A percentile compares a stretch with the other conserved stretches of the same genome.
Evolutionary conservation across 2,329 filamentous ascomycete species (phyloP).

Genomic region (Thyridium curvatum): DNA sequence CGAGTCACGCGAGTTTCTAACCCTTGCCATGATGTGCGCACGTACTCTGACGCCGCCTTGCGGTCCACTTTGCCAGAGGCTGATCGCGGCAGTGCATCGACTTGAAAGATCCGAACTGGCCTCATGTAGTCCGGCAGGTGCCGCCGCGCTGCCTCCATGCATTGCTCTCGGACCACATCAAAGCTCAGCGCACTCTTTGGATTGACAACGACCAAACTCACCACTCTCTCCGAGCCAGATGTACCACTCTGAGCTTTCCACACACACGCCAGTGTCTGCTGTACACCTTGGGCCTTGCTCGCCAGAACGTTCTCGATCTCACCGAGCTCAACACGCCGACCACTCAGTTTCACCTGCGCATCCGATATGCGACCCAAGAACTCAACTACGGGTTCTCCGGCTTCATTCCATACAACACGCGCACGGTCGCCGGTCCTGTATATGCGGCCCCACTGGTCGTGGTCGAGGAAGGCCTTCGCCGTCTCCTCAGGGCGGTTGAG

Average conservation of each 20-base stretch:
- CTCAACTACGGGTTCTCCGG: slow-evolving; percentile 15
- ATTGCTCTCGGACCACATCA: slow-evolving; percentile 20
- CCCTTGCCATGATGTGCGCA: not conserved
- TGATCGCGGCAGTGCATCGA: slow-evolving; percentile 47
- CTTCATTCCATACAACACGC: slow-evolving; percentile 7
- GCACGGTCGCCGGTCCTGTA: slow-evolving; percentile 14
- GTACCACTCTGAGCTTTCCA: slow-evolving; percentile 1
- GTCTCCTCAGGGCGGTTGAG: slow-evolving; percentile 21
- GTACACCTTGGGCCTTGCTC: slow-evolving; percentile 6
- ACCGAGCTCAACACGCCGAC: slow-evolving; percentile 8
- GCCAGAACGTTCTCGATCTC: slow-evolving; percentile 12
- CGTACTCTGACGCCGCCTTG: slow-evolving; percentile 16
- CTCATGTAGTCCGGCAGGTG: slow-evolving; percentile 58
- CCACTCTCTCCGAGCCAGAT: slow-evolving; percentile 19
- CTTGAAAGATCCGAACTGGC: slow-evolving; percentile 44
- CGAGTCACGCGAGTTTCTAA: not conserved
- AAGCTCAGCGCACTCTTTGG: slow-evolving; percentile 18
- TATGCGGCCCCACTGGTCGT: slow-evolving; percentile 4
- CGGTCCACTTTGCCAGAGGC: slow-evolving; percentile 58
- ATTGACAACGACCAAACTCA: slow-evolving; percentile 50
- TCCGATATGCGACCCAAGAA: slow-evolving; percentile 11
- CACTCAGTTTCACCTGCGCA: slow-evolving; percentile 9
- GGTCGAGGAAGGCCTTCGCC: slow-evolving; percentile 10
- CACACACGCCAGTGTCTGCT: slow-evolving; percentile 10
- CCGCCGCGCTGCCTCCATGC: slow-evolving; percentile 34